phyloP scores from a whole-genome alignment of 2,329 filamentous ascomycete species.

The Lachnellula willkommii region DNA sequence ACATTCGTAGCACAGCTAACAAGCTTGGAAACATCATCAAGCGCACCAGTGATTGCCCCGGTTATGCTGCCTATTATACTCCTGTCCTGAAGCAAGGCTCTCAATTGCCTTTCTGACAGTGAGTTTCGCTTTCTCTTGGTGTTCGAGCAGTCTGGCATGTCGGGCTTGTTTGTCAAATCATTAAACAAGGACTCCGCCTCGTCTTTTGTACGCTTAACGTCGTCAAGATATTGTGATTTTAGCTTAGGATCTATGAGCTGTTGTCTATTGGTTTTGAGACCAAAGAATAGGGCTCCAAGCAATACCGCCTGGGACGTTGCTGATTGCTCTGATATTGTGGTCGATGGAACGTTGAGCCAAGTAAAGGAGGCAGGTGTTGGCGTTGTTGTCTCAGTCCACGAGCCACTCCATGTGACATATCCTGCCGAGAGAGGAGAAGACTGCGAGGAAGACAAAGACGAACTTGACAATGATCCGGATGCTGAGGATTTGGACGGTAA shows the following conservation, averaged over 20 bases:
- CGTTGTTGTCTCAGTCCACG: neutral
- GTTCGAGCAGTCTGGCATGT: constrained; percentile 3
- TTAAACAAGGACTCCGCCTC: constrained; percentile 4
- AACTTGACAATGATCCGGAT: too few species aligned
- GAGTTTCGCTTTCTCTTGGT: neutral
- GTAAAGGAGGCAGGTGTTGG: neutral
- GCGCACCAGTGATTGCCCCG: neutral
- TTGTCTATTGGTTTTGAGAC: constrained; percentile 5
- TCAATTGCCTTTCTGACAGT: constrained; percentile 8
- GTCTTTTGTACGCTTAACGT: neutral
- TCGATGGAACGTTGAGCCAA: constrained; percentile 1
- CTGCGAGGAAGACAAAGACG: too few species aligned
- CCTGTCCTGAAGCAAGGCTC: constrained; percentile 5
- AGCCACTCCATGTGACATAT: neutral
- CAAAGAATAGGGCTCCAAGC: constrained; percentile 2
- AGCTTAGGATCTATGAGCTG: constrained; percentile 8
- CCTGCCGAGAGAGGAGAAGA: too few species aligned
- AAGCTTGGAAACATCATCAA: constrained; percentile 8
- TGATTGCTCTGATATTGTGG: constrained; percentile 1
- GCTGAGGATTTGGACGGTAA: too few species aligned
- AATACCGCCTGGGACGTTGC: constrained; percentile 5
- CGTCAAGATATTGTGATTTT: constrained; percentile 7
- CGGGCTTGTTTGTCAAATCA: neutral
- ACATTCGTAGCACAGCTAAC: constrained; percentile 10
- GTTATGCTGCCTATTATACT: constrained; percentile 1